These are phyloP conservation scores for Fennellomyces sp. DNA, from an alignment of 371 early-diverging fungal genomes.

Conservation along the genomic window DNA sequence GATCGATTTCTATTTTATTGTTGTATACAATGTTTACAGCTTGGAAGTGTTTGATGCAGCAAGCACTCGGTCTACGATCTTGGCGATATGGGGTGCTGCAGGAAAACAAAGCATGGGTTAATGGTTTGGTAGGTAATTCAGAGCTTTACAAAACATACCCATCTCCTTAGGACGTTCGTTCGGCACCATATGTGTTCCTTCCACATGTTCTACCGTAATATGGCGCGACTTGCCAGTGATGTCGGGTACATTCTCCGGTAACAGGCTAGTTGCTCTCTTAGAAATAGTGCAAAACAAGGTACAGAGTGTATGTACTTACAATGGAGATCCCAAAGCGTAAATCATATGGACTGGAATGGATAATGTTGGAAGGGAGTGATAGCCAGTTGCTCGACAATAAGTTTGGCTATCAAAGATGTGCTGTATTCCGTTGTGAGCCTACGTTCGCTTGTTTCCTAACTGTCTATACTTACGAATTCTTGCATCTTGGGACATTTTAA, in stretches of 20 bases:
- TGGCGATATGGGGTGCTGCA: neutral
- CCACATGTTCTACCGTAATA: slow-evolving; percentile 21
- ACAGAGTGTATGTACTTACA: slow-evolving; percentile 9
- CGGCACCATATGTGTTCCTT: slow-evolving; percentile 44
- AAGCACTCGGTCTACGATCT: neutral
- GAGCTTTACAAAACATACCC: neutral
- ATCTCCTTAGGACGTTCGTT: slow-evolving; percentile 27
- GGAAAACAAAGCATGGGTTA: neutral
- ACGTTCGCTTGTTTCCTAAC: too few relatives aligned
- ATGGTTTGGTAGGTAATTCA: neutral
- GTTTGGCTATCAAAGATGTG: slow-evolving; percentile 19
- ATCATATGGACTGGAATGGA: slow-evolving; percentile 20
- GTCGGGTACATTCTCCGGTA: neutral
- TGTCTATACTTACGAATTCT: slow-evolving; percentile 45
- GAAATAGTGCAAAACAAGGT: neutral
- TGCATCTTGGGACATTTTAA: slow-evolving; percentile 41
- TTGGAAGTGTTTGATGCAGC: neutral
- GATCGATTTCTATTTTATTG: neutral
- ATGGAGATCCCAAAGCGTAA: slow-evolving; percentile 16
- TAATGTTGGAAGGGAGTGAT: slow-evolving; percentile 9
- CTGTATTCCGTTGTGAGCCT: slow-evolving; percentile 4
- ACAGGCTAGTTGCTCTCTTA: neutral
- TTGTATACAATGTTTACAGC: neutral
- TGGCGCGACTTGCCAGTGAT: slow-evolving; percentile 8
- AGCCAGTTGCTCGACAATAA: slow-evolving; percentile 16